A percentile compares a stretch with the other conserved stretches of the same genome.
Conservation (phyloP, 805 yeast species). For the Peterozyma toletana region DNA sequence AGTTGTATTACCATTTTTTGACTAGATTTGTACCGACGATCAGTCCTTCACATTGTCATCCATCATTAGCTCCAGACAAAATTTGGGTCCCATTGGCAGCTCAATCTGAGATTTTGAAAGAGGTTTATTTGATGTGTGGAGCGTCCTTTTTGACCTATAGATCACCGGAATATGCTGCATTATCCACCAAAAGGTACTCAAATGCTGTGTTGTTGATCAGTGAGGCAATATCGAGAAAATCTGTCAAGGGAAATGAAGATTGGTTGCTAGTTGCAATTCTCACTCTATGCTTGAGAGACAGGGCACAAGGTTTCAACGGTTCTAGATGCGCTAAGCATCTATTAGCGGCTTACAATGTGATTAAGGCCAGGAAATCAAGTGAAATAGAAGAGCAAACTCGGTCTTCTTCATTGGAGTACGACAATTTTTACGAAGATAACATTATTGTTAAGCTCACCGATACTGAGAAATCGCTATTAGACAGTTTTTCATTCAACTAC, state of each 20-base stretch:
- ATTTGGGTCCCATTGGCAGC: constrained; percentile 30
- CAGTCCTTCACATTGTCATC: constrained; percentile 34
- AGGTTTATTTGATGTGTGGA: constrained; percentile 34
- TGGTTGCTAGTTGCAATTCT: constrained; percentile 34
- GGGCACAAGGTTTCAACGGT: constrained; percentile 21
- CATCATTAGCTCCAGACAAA: constrained; percentile 29
- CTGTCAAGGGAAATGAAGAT: constrained; percentile 23
- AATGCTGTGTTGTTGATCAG: constrained; percentile 17
- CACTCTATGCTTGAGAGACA: constrained; percentile 29
- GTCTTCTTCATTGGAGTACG: not conserved
- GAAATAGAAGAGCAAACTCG: constrained; percentile 6
- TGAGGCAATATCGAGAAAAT: constrained; percentile 14
- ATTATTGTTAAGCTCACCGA: constrained; percentile 9
- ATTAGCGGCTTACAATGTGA: constrained; percentile 26
- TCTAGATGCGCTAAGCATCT: constrained; percentile 24
- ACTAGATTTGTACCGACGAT: constrained; percentile 32
- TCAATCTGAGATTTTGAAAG: constrained; percentile 20
- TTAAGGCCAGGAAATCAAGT: constrained; percentile 19
- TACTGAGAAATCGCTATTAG: constrained; percentile 30
- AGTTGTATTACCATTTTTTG: constrained; percentile 25
- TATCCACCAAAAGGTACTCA: constrained; percentile 16
- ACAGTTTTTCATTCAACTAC: constrained; percentile 36
- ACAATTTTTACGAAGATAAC: not conserved
- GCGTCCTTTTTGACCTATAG: constrained; percentile 28
- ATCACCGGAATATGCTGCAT: constrained; percentile 16